Percentiles rank a stretch among this genome's conserved stretches.
Evolutionary conservation across 2,329 filamentous ascomycete genomes (phyloP).

Genomic region (Pseudocercospora crystallina): DNA sequence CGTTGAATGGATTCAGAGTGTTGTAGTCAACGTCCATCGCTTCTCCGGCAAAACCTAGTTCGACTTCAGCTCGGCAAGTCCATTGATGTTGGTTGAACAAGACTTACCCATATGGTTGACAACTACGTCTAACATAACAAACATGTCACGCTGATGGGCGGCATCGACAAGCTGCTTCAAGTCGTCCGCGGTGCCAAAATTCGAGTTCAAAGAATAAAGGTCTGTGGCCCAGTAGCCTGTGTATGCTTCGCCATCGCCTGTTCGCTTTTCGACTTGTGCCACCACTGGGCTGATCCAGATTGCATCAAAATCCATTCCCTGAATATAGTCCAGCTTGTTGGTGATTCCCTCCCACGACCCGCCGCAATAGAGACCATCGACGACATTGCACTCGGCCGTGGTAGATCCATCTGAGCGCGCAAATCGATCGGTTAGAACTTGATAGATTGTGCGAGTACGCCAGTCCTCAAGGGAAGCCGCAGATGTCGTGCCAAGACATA

Average conservation of each 20-base stretch:
- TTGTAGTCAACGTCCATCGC: slow-evolving; percentile 53
- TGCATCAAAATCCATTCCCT: slow-evolving; percentile 43
- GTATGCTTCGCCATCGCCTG: slow-evolving; percentile 46
- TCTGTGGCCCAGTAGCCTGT: slow-evolving; percentile 57
- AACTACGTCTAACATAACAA: slow-evolving; percentile 62
- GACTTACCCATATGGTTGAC: slow-evolving; percentile 50
- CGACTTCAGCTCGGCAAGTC: neutral
- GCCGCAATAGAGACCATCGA: slow-evolving; percentile 34
- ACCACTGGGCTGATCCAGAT: slow-evolving; percentile 52
- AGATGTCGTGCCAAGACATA: neutral
- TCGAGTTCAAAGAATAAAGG: slow-evolving; percentile 55
- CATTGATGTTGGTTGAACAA: neutral
- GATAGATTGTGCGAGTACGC: slow-evolving; percentile 41
- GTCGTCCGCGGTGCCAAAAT: slow-evolving; percentile 61
- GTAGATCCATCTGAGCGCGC: slow-evolving; percentile 29
- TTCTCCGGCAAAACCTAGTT: slow-evolving; percentile 47
- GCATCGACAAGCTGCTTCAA: slow-evolving; percentile 57
- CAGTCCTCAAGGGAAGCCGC: slow-evolving; percentile 39
- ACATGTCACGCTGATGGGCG: slow-evolving; percentile 57
- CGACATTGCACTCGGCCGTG: slow-evolving; percentile 28
- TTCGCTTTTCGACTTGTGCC: slow-evolving; percentile 43
- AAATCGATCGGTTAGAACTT: slow-evolving; percentile 42
- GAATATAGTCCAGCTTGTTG: slow-evolving; percentile 45
- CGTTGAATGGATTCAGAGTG: slow-evolving; percentile 55
- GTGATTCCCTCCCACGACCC: slow-evolving; percentile 46